Evolutionary conservation across 2,329 filamentous ascomycete genomes (phyloP), one percentile per base, ranked within the genome.

Genomic region (Colletotrichum shisoi): DNA sequence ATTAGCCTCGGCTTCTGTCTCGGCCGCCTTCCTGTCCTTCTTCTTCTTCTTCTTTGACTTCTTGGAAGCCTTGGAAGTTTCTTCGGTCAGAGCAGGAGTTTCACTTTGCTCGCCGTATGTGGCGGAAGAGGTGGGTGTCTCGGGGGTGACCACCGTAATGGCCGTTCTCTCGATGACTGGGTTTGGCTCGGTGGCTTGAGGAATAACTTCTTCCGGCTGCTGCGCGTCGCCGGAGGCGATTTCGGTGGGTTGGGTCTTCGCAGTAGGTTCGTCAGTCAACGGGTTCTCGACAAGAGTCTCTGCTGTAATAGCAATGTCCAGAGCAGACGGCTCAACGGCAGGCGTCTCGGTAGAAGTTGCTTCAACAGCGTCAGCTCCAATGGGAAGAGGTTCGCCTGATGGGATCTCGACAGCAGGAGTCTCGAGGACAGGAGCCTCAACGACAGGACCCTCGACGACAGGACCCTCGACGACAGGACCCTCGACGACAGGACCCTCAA

Each of bases 1-100:
- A 27, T 45, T 3, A 15, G 17, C 8, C 15, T 66, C 61, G 11
- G 57, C 2, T 3, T 66, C 53, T 9, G 46, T 27, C n/a, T 57
- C 34, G 27, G 13, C 40, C 12, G 42, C 37, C n/a, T 73, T 72
- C 68, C 71, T 71, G 58, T 68, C 70, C 57, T 72, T 69, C 54
- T 71, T 71, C 63, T 70, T 69, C 49, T 69, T 61, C 45, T 70
- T 65, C 54, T 69, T 62, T 7, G 57, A 63, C 51, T 59, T 67
- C 40, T 64, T 67, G 15, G 42, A 48, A 39, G 53, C 42, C 40
- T 58, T 63, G 11, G 54, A 44, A 24, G 37, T 56, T n/a, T 67
- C 61, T 40, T 67, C 63, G 24, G 60, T 3, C 17, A 21, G 54
- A 46, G 19, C 3, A 11, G 40, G 42, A n/a, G 44, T 51, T 34